Percentiles rank a stretch among this genome's conserved stretches.
phyloP scores from a whole-genome alignment of 2,329 filamentous ascomycete species.

The Ophiostoma montium region DNA sequence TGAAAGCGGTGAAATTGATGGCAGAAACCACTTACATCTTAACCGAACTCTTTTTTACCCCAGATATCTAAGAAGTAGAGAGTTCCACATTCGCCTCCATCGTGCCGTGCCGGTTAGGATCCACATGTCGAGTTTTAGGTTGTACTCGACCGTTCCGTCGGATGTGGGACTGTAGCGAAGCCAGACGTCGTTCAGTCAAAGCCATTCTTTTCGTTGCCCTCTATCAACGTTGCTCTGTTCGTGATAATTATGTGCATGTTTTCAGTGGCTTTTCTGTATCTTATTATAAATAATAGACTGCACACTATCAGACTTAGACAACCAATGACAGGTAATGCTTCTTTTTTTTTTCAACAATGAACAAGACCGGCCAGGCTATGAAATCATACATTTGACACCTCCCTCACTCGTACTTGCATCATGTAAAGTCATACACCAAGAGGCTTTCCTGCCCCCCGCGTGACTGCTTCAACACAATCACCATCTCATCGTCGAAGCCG shows the following conservation, averaged over 20 bases:
- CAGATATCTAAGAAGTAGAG: constrained; percentile 1
- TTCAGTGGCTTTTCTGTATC: too few relatives aligned
- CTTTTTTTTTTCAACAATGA: too few relatives aligned
- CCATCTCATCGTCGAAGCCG: constrained; percentile 82
- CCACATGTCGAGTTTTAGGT: not conserved
- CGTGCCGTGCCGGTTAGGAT: not conserved
- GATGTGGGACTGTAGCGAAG: not conserved
- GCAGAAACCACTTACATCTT: constrained; percentile 5
- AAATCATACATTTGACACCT: too few relatives aligned
- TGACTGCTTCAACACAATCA: constrained; percentile 70
- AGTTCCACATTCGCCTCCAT: not conserved
- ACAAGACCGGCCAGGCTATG: too few relatives aligned
- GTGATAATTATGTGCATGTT: too few relatives aligned
- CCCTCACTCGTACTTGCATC: not conserved
- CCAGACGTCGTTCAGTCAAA: too few relatives aligned
- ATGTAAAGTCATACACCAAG: constrained; percentile 80
- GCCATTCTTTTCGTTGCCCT: too few relatives aligned
- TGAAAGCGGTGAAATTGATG: constrained; percentile 4
- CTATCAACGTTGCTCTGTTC: too few relatives aligned
- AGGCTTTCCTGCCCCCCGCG: constrained; percentile 54
- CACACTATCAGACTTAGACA: too few relatives aligned
- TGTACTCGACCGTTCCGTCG: not conserved
- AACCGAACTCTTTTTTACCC: not conserved
- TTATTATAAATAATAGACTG: too few relatives aligned
- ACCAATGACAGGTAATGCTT: too few relatives aligned